phyloP scores from a whole-genome alignment of 2,329 filamentous ascomycete genomes.

The Amauroascus niger region DNA sequence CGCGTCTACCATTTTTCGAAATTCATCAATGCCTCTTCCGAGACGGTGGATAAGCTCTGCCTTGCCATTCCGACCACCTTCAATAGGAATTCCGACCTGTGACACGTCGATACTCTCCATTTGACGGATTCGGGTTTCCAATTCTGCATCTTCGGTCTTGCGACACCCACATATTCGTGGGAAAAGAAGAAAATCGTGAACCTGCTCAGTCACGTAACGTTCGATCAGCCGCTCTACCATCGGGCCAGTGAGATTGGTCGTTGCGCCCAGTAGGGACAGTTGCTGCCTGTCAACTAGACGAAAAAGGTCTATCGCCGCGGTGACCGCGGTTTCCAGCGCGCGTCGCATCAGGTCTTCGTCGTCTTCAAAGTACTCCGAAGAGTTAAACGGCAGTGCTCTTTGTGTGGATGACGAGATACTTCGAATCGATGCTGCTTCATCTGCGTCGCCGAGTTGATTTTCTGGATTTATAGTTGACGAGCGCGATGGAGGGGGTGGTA shows the following conservation, averaged over 20 bases:
- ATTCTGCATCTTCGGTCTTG: conserved; percentile 69
- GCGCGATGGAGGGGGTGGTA: conserved; percentile 58
- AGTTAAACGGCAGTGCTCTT: conserved; percentile 43
- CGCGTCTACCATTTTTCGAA: conserved; percentile 70
- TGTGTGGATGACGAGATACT: conserved; percentile 23
- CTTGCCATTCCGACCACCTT: conserved; percentile 67
- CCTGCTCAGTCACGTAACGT: conserved; percentile 83
- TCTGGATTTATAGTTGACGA: conserved; percentile 49
- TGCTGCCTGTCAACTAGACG: conserved; percentile 94
- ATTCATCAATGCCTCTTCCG: conserved; percentile 71
- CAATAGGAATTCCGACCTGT: conserved; percentile 80
- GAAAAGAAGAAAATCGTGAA: conserved; percentile 76
- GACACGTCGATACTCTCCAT: conserved; percentile 93
- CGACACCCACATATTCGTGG: conserved; percentile 70
- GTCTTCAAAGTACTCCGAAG: conserved; percentile 68
- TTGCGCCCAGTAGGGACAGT: conserved; percentile 78
- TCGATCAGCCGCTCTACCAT: conserved; percentile 91
- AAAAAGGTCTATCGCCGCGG: conserved; percentile 87
- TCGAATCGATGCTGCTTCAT: conserved; percentile 29
- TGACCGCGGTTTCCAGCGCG: conserved; percentile 84
- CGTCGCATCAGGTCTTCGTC: conserved; percentile 85
- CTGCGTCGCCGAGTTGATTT: conserved; percentile 31
- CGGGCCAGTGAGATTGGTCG: conserved; percentile 85
- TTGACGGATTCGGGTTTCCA: conserved; percentile 81
- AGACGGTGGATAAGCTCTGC: conserved; percentile 70